Base-by-base conservation (phyloP, 371 early-diverging fungal genomes). In the Mucor lusitanicus region DNA sequence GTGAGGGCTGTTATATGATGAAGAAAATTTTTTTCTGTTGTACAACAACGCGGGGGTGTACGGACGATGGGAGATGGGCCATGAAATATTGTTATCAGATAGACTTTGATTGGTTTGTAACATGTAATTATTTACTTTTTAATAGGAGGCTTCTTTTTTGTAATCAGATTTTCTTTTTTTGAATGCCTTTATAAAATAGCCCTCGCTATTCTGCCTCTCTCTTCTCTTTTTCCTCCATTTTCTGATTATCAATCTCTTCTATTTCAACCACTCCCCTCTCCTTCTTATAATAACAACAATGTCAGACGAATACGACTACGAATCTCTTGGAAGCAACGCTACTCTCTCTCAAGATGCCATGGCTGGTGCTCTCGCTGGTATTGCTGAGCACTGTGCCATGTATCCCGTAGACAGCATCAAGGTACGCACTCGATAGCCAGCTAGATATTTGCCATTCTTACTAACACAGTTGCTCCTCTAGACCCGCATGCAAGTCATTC, bases 331-430 rank as follows among this genome's bases (percentile, higher is more conserved):
- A n/a, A 84, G 80, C n/a, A 88, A 87, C 37, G 82, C 93, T 11
- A 79, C 90, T 6, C 73, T 94, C 30, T 66, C 84, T 30, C 88
- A 91, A 63, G 91, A 96, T 71, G 75, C 95, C 72, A 72, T 92
- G 56, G 97, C 97, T 3, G 97, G 97, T 30, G 96, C 97, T 2
- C 80, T 95, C 15, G 97, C 97, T 21, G 97, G 97, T 64, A 95
- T 97, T 68, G 92, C 93, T 56, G 97, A 97, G 76, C 97, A 97
- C 74, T 86, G 91, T 48, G 87, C 96, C 61, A 94, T 94, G 91
- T 96, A 92, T 79, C 97, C 97, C 5, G 80, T 97, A 39, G 97
- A 97, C 74, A 87, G 90, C 71, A 90, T 96, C 70, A 97, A 97
- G 91, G 93, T 92, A 84, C n/a, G n/a, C 64, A 62, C 3, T 60